Conservation (phyloP, 225 moss, liverwort and hornwort genomes). For the Pseudisothecium myosuroides region DNA sequence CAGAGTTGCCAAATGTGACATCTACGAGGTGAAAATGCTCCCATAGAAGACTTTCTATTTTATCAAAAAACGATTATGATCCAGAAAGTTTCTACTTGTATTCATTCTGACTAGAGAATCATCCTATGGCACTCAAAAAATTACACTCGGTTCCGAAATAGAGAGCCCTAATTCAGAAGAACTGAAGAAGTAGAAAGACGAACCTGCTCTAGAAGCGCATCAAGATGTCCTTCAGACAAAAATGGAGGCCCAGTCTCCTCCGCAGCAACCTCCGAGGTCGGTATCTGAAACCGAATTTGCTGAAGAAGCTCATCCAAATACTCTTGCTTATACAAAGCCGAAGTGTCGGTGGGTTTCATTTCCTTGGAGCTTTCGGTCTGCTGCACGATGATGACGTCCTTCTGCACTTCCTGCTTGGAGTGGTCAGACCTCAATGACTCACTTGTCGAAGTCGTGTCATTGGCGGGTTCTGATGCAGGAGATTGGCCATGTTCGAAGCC, state of each 20-base stretch:
- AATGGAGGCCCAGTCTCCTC: neutral
- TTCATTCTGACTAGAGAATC: neutral
- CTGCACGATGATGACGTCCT: slow-evolving; percentile 48
- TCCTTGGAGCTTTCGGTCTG: slow-evolving; percentile 11
- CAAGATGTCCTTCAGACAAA: slow-evolving; percentile 18
- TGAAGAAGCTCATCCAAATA: slow-evolving; percentile 28
- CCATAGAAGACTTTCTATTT: neutral
- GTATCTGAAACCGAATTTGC: slow-evolving; percentile 37
- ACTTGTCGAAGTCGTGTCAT: neutral
- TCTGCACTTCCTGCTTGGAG: slow-evolving; percentile 41
- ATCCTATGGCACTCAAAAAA: neutral
- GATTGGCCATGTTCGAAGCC: slow-evolving; percentile 1
- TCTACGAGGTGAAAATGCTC: neutral
- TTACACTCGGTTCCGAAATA: neutral
- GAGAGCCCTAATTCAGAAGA: neutral
- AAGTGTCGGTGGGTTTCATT: neutral
- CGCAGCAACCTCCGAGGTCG: slow-evolving; percentile 1
- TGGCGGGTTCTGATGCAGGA: neutral
- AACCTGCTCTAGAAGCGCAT: slow-evolving; percentile 42
- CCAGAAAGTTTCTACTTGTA: neutral
- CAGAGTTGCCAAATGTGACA: neutral
- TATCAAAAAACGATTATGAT: neutral
- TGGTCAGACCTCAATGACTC: slow-evolving; percentile 16
- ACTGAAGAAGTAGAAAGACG: neutral
- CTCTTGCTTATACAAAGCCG: slow-evolving; percentile 8